Evolutionary conservation across 164 flowering plant species (phyloP).

Genomic region (Aristolochia fimbriata): DNA sequence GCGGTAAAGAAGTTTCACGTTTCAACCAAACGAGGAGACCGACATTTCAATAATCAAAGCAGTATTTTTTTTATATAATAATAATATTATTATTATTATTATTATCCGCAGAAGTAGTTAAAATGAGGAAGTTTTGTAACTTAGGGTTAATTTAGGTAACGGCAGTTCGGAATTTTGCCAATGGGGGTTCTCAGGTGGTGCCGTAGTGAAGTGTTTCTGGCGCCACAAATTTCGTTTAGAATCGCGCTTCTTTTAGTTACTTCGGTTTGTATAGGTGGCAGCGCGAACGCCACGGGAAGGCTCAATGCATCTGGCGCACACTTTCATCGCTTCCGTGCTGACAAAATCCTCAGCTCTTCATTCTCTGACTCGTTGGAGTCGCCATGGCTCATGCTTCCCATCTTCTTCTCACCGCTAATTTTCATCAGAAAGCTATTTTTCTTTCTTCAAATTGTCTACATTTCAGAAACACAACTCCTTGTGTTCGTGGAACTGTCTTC

Average conservation of each 20-base stretch:
- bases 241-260: not conserved
- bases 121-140: too few species aligned
- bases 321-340: not conserved
- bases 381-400: constrained; percentile 7
- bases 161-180: too few species aligned
- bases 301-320: not conserved
- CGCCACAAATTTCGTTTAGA: too few species aligned
- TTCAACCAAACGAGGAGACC: too few species aligned
- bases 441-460: constrained; percentile 10
- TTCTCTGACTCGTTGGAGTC: not conserved
- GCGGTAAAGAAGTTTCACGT: too few species aligned
- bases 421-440: constrained; percentile 3
- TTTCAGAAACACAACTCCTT: not conserved
- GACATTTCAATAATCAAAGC: too few species aligned
- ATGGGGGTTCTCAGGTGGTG: too few species aligned
- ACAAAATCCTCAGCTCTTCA: not conserved
- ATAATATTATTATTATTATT: too few species aligned
- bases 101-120: too few species aligned
- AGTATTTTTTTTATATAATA: too few species aligned
- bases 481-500: constrained; percentile 1
- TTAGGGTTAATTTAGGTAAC: too few species aligned
- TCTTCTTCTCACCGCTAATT: constrained; percentile 10
- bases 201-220: too few species aligned
- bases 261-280: constrained; percentile 2
- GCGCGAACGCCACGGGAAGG: constrained; percentile 2